A percentile compares a stretch with the other conserved stretches of the same genome.
Conservation (phyloP, 768 basidiomycete species). For the Chalciporus piperatus region DNA sequence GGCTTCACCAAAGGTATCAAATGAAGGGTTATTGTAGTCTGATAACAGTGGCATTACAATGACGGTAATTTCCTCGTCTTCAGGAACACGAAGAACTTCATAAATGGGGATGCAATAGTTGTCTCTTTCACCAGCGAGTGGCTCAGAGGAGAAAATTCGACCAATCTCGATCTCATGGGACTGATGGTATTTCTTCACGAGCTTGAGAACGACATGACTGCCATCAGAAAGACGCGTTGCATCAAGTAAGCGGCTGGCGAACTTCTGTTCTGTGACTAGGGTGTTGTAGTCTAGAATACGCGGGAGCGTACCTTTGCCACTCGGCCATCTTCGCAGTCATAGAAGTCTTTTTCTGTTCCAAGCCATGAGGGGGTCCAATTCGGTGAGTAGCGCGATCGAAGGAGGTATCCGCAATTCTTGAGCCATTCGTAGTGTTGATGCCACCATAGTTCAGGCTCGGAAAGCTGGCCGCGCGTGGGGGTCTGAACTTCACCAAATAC, state of each 20-base stretch:
- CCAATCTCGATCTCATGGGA: constrained; percentile 29
- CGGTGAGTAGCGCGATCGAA: constrained; percentile 3
- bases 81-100: constrained; percentile 15
- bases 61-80: constrained; percentile 8
- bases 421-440: neutral
- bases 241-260: constrained; percentile 14
- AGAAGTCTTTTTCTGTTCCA: neutral
- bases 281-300: too few species aligned
- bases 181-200: constrained; percentile 3
- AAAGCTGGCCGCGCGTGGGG: too few species aligned
- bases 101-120: constrained; percentile 34
- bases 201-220: constrained; percentile 29
- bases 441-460: neutral
- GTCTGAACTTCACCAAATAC: too few species aligned
- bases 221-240: constrained; percentile 27
- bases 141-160: constrained; percentile 9
- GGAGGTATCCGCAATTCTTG: neutral
- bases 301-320: constrained; percentile 9
- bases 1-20: constrained; percentile 11
- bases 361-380: constrained; percentile 5
- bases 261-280: constrained; percentile 21
- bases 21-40: constrained; percentile 16
- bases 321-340: neutral
- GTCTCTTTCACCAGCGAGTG: neutral
- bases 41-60: constrained; percentile 36